Percentiles rank a stretch among this genome's conserved stretches.
Evolutionary conservation across 2,329 filamentous ascomycete genomes (phyloP).

Genomic region (Fusarium lateritium): DNA sequence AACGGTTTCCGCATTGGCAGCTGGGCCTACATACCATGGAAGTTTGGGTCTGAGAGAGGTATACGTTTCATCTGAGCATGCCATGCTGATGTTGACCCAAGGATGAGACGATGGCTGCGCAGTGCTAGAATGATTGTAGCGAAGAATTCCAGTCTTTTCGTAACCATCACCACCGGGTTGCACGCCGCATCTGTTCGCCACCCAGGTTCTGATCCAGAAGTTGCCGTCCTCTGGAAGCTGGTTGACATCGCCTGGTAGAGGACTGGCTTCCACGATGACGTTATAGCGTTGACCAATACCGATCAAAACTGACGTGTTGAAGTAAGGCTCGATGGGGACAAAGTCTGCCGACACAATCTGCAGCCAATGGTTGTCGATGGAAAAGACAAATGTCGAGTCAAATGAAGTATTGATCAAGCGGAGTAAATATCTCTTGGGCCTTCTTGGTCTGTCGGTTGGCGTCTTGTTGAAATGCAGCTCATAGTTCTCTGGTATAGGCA

Average conservation of each 20-base stretch:
- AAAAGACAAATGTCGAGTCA: constrained; percentile 43
- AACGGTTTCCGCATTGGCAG: constrained; percentile 24
- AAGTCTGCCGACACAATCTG: constrained; percentile 39
- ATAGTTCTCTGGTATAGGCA: constrained; percentile 20
- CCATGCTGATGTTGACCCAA: constrained; percentile 23
- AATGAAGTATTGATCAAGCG: constrained; percentile 44
- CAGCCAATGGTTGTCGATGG: constrained; percentile 45
- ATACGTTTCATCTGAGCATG: constrained; percentile 41
- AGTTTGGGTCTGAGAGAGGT: constrained; percentile 34
- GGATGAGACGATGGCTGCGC: constrained; percentile 10
- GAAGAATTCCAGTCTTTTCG: constrained; percentile 38
- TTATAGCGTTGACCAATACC: constrained; percentile 45
- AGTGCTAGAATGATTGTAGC: constrained; percentile 27
- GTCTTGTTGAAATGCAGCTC: constrained; percentile 39
- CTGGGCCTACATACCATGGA: constrained; percentile 40
- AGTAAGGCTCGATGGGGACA: constrained; percentile 40
- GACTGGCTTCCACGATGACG: constrained; percentile 39
- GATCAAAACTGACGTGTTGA: constrained; percentile 25
- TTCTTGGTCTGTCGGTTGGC: constrained; percentile 33
- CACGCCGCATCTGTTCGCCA: constrained; percentile 14
- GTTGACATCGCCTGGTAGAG: constrained; percentile 25
- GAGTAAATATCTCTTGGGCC: constrained; percentile 35
- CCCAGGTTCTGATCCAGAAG: constrained; percentile 46
- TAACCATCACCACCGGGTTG: constrained; percentile 15
- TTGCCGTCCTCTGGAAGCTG: constrained; percentile 33